Evolutionary conservation across 2,329 filamentous ascomycete genomes (phyloP).

Genomic region (Waltergamsia citrina): DNA sequence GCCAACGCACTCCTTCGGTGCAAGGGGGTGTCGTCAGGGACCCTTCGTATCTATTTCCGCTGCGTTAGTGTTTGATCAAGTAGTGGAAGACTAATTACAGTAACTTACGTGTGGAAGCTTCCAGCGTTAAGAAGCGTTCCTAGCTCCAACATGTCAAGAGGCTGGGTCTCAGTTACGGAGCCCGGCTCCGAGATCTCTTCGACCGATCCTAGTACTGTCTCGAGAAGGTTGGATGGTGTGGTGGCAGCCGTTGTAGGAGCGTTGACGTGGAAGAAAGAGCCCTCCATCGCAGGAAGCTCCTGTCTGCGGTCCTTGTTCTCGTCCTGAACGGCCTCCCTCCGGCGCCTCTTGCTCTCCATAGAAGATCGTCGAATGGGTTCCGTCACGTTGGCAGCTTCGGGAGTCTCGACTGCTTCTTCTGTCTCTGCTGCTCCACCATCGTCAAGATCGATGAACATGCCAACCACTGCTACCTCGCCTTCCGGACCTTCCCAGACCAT

Average conservation of each 20-base stretch:
- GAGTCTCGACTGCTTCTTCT: not conserved
- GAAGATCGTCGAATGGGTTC: no score
- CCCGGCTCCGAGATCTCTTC: conserved; percentile 27
- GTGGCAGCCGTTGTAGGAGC: conserved; percentile 5
- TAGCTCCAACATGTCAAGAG: conserved; percentile 32
- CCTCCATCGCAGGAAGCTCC: not conserved
- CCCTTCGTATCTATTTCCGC: conserved; percentile 30
- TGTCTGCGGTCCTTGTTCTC: not conserved
- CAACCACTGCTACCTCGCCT: conserved; percentile 20
- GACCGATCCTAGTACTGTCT: conserved; percentile 25
- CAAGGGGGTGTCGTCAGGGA: conserved; percentile 52
- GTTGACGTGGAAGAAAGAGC: conserved; percentile 4
- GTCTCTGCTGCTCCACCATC: conserved; percentile 5
- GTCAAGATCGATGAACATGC: conserved; percentile 13
- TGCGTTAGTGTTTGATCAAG: not conserved
- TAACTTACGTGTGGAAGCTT: conserved; percentile 15
- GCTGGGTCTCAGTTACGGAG: conserved; percentile 19
- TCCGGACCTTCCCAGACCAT: conserved; percentile 21
- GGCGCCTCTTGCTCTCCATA: no score
- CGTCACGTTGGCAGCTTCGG: no score
- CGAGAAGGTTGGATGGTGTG: conserved; percentile 16
- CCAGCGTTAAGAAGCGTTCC: conserved; percentile 20
- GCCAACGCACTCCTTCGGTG: conserved; percentile 40
- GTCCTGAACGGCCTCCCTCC: not conserved
- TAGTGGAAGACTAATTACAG: not conserved